Evolutionary conservation across 352 stramenopile genomes (phyloP).

Genomic region (Pythium aristosporum): DNA sequence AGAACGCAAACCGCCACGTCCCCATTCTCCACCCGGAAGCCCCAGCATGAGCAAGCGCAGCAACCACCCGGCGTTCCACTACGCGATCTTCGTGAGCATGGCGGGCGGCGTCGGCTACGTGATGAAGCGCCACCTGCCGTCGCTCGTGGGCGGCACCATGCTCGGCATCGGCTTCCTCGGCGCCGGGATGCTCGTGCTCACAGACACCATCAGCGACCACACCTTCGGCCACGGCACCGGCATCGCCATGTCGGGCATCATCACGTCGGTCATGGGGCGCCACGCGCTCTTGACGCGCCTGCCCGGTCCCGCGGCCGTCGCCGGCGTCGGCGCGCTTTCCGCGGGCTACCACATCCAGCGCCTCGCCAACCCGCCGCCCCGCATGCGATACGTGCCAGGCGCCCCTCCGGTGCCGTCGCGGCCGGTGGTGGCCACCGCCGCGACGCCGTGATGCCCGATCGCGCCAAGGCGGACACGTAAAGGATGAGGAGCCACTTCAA

Average conservation of each 20-base stretch:
- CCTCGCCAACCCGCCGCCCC: constrained; percentile 51
- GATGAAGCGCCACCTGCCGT: constrained; percentile 60
- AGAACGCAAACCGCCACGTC: background rate
- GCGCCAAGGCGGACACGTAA: background rate
- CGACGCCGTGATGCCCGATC: background rate
- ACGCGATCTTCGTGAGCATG: constrained; percentile 60
- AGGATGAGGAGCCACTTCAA: constrained; percentile 6
- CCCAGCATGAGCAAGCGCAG: constrained; percentile 35
- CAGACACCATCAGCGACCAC: constrained; percentile 69
- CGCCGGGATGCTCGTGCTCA: constrained; percentile 61
- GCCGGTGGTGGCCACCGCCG: background rate
- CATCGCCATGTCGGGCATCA: constrained; percentile 65
- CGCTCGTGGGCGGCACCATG: constrained; percentile 60
- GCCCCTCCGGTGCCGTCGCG: constrained; percentile 33
- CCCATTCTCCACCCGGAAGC: background rate
- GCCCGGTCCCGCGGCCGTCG: constrained; percentile 41
- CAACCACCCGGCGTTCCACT: constrained; percentile 73
- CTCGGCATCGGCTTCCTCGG: constrained; percentile 69
- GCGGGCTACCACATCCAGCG: constrained; percentile 77
- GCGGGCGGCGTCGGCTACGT: constrained; percentile 62
- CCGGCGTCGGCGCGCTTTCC: constrained; percentile 46
- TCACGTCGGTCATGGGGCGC: constrained; percentile 55
- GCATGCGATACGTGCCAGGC: constrained; percentile 57
- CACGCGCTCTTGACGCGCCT: constrained; percentile 50
- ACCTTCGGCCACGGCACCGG: constrained; percentile 70